A percentile compares a stretch with the other conserved stretches of the same genome.
Evolutionary conservation across 805 yeast species (phyloP).

Genomic region (Isabelozyma heimii): DNA sequence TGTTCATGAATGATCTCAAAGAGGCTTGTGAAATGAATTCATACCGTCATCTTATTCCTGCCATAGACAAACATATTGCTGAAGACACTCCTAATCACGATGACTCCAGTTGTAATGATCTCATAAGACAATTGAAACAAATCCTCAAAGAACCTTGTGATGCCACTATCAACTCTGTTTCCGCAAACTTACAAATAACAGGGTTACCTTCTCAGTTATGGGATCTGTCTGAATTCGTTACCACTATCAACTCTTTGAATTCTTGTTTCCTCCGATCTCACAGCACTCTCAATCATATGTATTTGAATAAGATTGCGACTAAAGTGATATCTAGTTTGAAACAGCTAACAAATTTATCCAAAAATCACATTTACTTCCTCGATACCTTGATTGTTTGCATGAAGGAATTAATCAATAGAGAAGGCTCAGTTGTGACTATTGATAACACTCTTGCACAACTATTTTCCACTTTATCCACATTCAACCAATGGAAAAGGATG

Average conservation of each 20-base stretch:
- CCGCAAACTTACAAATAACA: conserved; percentile 2
- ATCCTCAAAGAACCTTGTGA: not conserved
- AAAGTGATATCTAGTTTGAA: not conserved
- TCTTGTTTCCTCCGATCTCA: conserved; percentile 1
- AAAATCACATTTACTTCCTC: conserved; percentile 3
- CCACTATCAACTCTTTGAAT: not conserved
- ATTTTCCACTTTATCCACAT: conserved; percentile 11
- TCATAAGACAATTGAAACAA: not conserved
- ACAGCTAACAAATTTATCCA: not conserved
- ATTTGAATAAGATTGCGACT: not conserved
- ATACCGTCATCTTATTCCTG: not conserved
- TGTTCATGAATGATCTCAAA: not conserved
- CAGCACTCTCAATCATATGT: not conserved
- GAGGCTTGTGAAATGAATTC: not conserved
- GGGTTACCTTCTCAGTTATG: not conserved
- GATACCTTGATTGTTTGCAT: conserved; percentile 2
- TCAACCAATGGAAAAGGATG: conserved; percentile 37
- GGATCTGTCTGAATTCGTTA: not conserved
- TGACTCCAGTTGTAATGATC: not conserved
- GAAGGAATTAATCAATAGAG: conserved; percentile 1
- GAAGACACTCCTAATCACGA: not conserved
- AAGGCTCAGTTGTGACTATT: not conserved
- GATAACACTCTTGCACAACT: conserved; percentile 3
- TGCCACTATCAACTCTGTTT: not conserved
- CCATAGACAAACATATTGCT: not conserved